Evolutionary conservation across 164 flowering plant genomes (phyloP).

Genomic region (Sedum album): DNA sequence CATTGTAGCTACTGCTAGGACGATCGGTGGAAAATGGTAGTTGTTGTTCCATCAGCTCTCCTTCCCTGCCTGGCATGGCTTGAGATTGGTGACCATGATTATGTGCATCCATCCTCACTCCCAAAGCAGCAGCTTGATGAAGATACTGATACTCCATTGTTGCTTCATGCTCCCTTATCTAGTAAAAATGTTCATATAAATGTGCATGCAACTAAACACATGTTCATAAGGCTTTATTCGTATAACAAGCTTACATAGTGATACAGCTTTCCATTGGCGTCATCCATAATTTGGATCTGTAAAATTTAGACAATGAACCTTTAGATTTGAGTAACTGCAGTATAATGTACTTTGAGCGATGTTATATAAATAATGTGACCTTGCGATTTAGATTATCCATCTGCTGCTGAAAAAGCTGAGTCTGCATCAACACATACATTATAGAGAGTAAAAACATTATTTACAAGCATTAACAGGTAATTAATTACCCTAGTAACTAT

Average conservation of each 20-base stretch:
- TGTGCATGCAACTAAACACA: no score
- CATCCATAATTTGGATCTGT: background rate
- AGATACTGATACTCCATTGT: constrained; percentile 2
- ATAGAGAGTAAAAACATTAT: no score
- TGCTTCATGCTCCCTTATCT: constrained; percentile 1
- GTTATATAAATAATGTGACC: background rate
- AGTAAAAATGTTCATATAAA: background rate
- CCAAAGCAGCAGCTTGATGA: background rate
- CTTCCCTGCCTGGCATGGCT: background rate
- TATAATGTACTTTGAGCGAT: no score
- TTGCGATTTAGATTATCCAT: constrained; percentile 7
- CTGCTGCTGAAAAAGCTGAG: constrained; percentile 6
- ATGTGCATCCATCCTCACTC: background rate
- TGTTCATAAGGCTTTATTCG: no score
- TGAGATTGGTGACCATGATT: background rate
- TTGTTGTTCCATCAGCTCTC: constrained; percentile 1
- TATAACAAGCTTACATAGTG: constrained; percentile 1
- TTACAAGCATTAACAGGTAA: no score
- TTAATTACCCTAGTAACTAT: background rate
- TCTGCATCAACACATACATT: background rate
- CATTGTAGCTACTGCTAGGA: constrained; percentile 1
- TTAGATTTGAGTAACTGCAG: no score
- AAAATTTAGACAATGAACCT: background rate
- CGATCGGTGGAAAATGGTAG: background rate
- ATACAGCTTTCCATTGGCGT: background rate